Evolutionary conservation across 2,329 filamentous ascomycete species (phyloP).

Genomic region (Paecilomyces dactylethromorphus): DNA sequence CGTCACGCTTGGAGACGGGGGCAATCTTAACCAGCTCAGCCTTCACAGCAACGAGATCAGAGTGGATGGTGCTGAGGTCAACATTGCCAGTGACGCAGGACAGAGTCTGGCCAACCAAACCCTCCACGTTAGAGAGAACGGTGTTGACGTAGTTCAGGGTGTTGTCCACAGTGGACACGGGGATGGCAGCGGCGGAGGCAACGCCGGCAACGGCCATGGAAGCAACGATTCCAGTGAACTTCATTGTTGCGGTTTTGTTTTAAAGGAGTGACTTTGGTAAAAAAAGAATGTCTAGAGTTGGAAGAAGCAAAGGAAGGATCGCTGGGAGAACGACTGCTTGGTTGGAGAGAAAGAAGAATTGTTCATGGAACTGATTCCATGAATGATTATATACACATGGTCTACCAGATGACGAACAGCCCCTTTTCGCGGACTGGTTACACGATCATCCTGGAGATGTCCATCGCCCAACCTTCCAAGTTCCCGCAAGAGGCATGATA

Average conservation of each 20-base stretch:
- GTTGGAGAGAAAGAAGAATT: not conserved
- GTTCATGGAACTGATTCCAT: not conserved
- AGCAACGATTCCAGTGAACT: conserved; percentile 27
- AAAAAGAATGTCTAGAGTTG: not conserved
- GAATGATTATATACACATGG: not conserved
- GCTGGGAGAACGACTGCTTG: not conserved
- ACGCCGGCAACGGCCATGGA: conserved; percentile 24
- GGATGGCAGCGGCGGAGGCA: conserved; percentile 23
- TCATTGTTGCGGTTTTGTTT: conserved; percentile 21
- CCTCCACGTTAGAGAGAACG: conserved; percentile 12
- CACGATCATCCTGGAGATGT: not conserved
- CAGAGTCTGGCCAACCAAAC: conserved; percentile 6
- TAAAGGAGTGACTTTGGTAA: conserved; percentile 16
- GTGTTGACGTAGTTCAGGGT: conserved; percentile 8
- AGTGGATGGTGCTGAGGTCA: conserved; percentile 7
- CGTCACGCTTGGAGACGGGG: not conserved
- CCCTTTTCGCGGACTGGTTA: not conserved
- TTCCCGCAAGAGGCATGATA: not conserved
- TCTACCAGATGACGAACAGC: not conserved
- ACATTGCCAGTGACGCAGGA: conserved; percentile 2
- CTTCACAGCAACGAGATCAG: not conserved
- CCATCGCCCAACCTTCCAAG: not conserved
- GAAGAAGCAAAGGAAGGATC: not conserved
- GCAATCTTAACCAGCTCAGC: conserved; percentile 2
- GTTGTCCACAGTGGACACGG: conserved; percentile 8